Base-by-base conservation (phyloP, 1,284 basidiomycete genomes). In the Ustilago shanxiensis region DNA sequence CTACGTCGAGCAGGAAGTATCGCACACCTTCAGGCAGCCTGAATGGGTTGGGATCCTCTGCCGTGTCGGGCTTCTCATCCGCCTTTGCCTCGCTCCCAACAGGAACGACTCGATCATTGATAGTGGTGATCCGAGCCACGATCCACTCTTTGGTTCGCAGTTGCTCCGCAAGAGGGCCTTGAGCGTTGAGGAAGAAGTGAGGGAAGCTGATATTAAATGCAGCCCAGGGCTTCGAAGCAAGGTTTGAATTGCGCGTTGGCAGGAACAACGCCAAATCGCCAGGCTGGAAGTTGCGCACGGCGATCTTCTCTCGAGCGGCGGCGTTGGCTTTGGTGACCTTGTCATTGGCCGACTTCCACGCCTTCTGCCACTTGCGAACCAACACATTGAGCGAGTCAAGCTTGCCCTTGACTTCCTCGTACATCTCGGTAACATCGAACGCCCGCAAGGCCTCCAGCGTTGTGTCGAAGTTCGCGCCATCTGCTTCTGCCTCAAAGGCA, bases 351-450 rank as follows among this genome's bases (percentile, higher is more conserved):
- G 68, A 72, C 56, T 79, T 77, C 87, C 94, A 96, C 83, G 96
- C 94, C 86, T 95, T 97, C 87, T 94, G 92, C 93, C 95, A 98
- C 86, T 95, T 97, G 66, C 93, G 92, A 60, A 95, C 93, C n/a
- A 93, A 91, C 7, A 91, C 90, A 26, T 93, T 79, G 35, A 87
- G 76, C 20, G 69, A 56, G 26, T 87, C 87, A 35, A 87, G 92
- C 45, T 93, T 92, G 86, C 92, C 93, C 61, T 89, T 95, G 72
- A 91, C 89, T 75, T 93, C 92, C 68, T 94, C 91, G 83, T 95
- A 93, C 81, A 94, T 93, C 22, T 89, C 89, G 39, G 91, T 88
- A 16, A 94, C 87, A 20, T 89, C 88, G 62, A 92, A 91, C 45
- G 94, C 86, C 2, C 92, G 91, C 26, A 89, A 87, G 9, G 88